These are phyloP conservation scores for Stemphylium beticola DNA, from an alignment of 2,329 filamentous ascomycete genomes.

Conservation along the genomic window DNA sequence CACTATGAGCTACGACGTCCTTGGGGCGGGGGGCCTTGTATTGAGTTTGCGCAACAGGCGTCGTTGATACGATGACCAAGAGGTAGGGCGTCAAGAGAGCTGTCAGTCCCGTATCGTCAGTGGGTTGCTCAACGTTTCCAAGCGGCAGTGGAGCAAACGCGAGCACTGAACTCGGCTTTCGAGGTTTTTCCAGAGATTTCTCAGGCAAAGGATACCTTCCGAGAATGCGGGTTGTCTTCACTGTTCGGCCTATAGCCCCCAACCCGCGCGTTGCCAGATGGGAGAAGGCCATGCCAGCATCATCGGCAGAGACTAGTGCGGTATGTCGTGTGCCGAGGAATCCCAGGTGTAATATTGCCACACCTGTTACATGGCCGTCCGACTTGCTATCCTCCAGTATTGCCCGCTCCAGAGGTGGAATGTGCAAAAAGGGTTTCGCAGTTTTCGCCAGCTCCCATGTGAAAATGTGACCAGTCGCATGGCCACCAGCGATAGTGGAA, in stretches of 20 bases:
- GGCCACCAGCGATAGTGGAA: conserved; percentile 86
- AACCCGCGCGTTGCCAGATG: conserved; percentile 92
- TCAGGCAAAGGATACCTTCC: conserved; percentile 83
- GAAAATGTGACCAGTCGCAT: conserved; percentile 89
- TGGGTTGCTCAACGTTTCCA: conserved; percentile 90
- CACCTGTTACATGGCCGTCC: conserved; percentile 83
- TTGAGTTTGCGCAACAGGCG: conserved; percentile 93
- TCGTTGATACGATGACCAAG: conserved; percentile 95
- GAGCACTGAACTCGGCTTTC: conserved; percentile 93
- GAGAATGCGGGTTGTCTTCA: conserved; percentile 89
- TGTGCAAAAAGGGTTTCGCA: conserved; percentile 86
- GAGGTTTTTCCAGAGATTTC: conserved; percentile 65
- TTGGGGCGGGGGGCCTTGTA: conserved; percentile 92
- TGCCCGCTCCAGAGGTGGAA: conserved; percentile 74
- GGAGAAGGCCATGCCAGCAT: conserved; percentile 96
- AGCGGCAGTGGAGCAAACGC: conserved; percentile 89
- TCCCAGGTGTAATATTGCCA: conserved; percentile 85
- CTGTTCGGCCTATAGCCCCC: conserved; percentile 80
- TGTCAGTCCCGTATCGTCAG: conserved; percentile 86
- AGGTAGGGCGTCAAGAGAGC: conserved; percentile 96
- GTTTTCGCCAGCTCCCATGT: conserved; percentile 90
- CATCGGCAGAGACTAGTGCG: conserved; percentile 92
- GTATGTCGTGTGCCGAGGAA: conserved; percentile 94
- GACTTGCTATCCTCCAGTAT: conserved; percentile 69
- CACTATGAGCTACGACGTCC: conserved; percentile 85